A percentile compares a stretch with the other conserved stretches of the same genome.
These are phyloP conservation scores for Syzygium oleosum DNA, from an alignment of 345 rosid species.

Conservation along the genomic window DNA sequence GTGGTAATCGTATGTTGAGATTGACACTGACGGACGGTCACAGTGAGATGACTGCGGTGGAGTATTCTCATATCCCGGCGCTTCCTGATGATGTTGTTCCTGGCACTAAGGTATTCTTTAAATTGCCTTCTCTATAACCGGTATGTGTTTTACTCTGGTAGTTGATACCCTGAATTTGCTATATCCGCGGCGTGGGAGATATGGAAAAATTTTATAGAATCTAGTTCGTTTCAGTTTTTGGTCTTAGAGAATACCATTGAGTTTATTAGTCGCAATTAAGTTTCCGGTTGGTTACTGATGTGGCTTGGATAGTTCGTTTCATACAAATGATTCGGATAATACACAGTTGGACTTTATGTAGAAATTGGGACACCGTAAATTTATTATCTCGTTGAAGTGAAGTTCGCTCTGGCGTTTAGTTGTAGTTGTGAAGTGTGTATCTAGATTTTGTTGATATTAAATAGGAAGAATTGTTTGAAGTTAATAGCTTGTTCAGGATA, in stretches of 20 bases:
- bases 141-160: not conserved
- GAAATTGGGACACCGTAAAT: not conserved
- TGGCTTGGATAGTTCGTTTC: not conserved
- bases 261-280: not conserved
- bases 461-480: too few relatives aligned
- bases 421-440: too few relatives aligned
- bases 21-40: conserved; percentile 67
- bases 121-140: not conserved
- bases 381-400: not conserved
- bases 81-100: conserved; percentile 58
- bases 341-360: not conserved
- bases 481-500: too few relatives aligned
- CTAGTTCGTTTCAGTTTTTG: not conserved
- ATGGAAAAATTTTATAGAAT: not conserved
- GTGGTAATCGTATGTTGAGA: conserved; percentile 47
- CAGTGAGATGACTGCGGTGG: conserved; percentile 59
- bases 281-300: not conserved
- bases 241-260: not conserved
- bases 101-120: conserved; percentile 65
- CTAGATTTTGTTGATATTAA: too few relatives aligned
- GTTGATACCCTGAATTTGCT: not conserved
- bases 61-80: conserved; percentile 50
- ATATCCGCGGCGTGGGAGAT: not conserved
- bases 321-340: not conserved
- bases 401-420: not conserved